A percentile compares a stretch with the other conserved stretches of the same genome.
Conservation (phyloP, 169 alveolate species). For the Eimeria mitis region DNA sequence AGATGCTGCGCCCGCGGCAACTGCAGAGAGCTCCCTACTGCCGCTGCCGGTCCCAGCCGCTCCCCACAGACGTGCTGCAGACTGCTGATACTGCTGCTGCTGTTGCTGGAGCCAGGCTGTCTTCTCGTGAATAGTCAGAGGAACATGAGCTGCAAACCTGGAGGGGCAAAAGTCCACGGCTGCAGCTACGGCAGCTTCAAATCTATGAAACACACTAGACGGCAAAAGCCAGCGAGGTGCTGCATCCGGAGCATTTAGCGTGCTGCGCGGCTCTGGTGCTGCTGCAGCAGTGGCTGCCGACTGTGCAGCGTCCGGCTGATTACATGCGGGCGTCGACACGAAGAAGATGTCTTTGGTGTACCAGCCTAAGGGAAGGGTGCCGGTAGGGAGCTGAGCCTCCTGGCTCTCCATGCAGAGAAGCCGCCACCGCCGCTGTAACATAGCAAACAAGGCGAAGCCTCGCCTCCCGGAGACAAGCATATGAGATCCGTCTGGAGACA, state of each 20-base stretch:
- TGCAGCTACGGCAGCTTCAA: constrained; percentile 32
- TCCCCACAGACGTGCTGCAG: constrained; percentile 26
- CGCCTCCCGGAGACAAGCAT: constrained; percentile 84
- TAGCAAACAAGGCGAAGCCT: constrained; percentile 84
- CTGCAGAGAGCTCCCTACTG: not conserved
- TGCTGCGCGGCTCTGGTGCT: constrained; percentile 71
- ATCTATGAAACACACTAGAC: not conserved
- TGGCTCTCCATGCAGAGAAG: constrained; percentile 82
- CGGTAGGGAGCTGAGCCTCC: constrained; percentile 83
- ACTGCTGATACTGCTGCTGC: constrained; percentile 34
- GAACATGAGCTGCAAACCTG: constrained; percentile 40
- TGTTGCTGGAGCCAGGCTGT: constrained; percentile 67
- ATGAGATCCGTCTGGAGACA: constrained; percentile 80
- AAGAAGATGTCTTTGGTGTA: constrained; percentile 83
- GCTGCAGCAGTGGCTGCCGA: constrained; percentile 69
- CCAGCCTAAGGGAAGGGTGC: constrained; percentile 87
- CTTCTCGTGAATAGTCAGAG: constrained; percentile 38
- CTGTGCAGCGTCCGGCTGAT: constrained; percentile 1
- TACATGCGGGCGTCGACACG: constrained; percentile 54
- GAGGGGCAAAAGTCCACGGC: constrained; percentile 62
- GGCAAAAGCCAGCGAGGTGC: constrained; percentile 58
- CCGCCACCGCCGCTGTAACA: constrained; percentile 85
- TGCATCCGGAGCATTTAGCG: constrained; percentile 2
- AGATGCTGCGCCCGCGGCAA: not conserved
- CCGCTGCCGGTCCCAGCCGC: not conserved